Base-by-base conservation (phyloP, 306 rosid species). In the Gastrolobium bilobum region DNA sequence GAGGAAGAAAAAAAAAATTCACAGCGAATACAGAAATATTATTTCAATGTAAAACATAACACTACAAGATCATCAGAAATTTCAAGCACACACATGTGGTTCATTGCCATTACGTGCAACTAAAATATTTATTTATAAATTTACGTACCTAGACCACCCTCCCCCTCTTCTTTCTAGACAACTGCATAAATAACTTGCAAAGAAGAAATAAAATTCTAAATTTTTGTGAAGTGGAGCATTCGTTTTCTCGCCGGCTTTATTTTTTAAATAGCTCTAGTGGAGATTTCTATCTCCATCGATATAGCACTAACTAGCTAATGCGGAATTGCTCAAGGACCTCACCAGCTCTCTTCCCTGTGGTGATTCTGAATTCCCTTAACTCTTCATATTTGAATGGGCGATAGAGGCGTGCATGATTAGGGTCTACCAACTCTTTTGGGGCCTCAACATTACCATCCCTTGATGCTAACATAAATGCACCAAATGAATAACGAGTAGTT, bases 341-440 rank as follows among this genome's bases (percentile, higher is more conserved):
- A 46, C 88, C 84, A 34, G 72, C 52, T 0, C 48, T 39, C 48
- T 68, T 10, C 6, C 73, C 65, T 13, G 52, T 56, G 3, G 79
- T 58, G 6, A 68, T 0, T 7, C 87, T 54, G 62, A 77, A 68
- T 20, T 68, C 37, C 15, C 82, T 71, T 9, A 76, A 69, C 0
- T 80, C 83, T 61, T 66, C 83, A 40, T 59, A 75, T n/a, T 62
- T 52, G 30, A 86, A 65, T 34, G 86, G 89, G 7, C 15, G 44
- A 37, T 71, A 88, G 3, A 86, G 80, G 2, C 59, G 82, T 3
- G 85, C 83, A 37, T 75, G 83, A 8, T 76, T 40, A 20, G 39
- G 15, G 29, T 88, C 88, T 35, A 88, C 86, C 5, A 88, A 57
- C n/a, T 83, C 81, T 0, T 4, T 5, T 7, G 87, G 84, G 10